Conservation (phyloP, 257 asterid genomes). For the Ophiorrhiza pumila region DNA sequence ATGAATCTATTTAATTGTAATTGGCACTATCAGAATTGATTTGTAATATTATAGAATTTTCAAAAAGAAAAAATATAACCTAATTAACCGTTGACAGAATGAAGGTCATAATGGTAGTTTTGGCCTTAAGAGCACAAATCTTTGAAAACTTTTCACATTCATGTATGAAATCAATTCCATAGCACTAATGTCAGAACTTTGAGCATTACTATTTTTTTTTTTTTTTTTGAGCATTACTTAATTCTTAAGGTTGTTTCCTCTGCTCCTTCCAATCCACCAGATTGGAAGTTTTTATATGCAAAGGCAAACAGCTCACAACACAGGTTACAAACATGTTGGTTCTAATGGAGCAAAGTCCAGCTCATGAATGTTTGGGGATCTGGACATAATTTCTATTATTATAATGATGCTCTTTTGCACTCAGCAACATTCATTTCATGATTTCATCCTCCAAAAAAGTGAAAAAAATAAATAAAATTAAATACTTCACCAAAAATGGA, state of each 20-base stretch:
- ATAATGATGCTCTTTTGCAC: too few species aligned
- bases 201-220: too few species aligned
- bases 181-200: neutral
- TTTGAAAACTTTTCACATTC: neutral
- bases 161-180: slow-evolving; percentile 11
- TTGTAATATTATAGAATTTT: too few species aligned
- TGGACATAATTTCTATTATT: slow-evolving; percentile 7
- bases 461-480: too few species aligned
- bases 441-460: too few species aligned
- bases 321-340: slow-evolving; percentile 17
- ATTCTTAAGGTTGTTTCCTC: slow-evolving; percentile 20
- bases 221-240: neutral
- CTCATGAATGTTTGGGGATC: slow-evolving; percentile 25
- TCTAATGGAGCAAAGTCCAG: slow-evolving; percentile 24
- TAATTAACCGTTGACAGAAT: too few species aligned
- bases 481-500: slow-evolving; percentile 4
- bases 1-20: too few species aligned
- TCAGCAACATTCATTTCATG: too few species aligned
- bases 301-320: slow-evolving; percentile 14
- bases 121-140: too few species aligned
- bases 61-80: too few species aligned
- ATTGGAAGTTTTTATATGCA: neutral
- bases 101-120: too few species aligned
- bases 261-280: neutral
- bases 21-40: too few species aligned